A percentile compares a stretch with the other conserved stretches of the same genome.
These are phyloP conservation scores for Ceratopteris richardii DNA, from an alignment of 75 land plant genomes.

Conservation along the genomic window DNA sequence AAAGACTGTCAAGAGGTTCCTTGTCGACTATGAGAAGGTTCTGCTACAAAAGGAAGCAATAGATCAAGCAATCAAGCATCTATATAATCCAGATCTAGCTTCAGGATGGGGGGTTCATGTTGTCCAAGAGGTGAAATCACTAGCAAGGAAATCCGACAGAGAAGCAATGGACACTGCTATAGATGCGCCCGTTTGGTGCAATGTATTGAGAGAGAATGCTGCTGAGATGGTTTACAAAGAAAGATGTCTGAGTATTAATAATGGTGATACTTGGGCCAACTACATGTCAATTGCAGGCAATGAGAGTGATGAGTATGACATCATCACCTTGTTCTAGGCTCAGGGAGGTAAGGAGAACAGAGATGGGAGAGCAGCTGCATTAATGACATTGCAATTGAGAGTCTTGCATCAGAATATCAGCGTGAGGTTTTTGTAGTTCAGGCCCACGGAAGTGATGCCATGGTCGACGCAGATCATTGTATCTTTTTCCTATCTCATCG, in stretches of 20 bases:
- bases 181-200: conserved; percentile 15
- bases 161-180: conserved; percentile 17
- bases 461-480: conserved; percentile 20
- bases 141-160: conserved; percentile 30
- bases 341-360: conserved; percentile 36
- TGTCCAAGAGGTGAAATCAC: conserved; percentile 37
- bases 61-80: conserved; percentile 18
- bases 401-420: conserved; percentile 28
- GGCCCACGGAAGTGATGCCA: conserved; percentile 36
- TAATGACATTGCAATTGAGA: conserved; percentile 41
- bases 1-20: conserved; percentile 22
- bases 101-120: conserved; percentile 40
- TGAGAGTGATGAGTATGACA: conserved; percentile 28
- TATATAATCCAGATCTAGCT: conserved; percentile 26
- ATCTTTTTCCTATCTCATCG: conserved; percentile 35
- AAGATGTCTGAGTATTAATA: conserved; percentile 17
- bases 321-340: conserved; percentile 32
- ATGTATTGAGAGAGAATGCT: conserved; percentile 29
- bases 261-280: conserved; percentile 31
- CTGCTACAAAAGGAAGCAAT: neutral
- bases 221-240: conserved; percentile 34
- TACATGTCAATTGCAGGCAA: conserved; percentile 32
- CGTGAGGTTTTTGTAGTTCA: conserved; percentile 41
- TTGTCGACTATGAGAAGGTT: conserved; percentile 13
- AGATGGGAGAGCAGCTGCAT: conserved; percentile 39